Percentiles rank a stretch among this genome's conserved stretches.
Conservation (phyloP, 1,139 yeast genomes). For the Geotrichum bryndzae region DNA sequence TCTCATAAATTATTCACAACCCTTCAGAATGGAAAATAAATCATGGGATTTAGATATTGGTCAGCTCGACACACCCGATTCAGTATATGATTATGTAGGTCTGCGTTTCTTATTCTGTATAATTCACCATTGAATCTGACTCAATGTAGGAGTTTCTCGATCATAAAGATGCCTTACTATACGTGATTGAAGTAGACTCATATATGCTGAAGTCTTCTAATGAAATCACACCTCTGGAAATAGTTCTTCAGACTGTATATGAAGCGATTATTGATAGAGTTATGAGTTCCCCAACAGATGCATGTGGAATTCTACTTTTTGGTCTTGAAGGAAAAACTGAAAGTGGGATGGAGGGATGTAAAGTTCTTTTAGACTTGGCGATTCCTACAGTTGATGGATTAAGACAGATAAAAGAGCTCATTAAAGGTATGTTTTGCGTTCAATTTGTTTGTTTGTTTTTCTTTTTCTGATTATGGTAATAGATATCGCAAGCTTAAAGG, state of each 20-base stretch:
- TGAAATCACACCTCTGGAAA: conserved; percentile 15
- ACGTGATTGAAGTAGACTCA: conserved; percentile 34
- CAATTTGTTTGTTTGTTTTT: neutral
- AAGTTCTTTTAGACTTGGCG: conserved; percentile 29
- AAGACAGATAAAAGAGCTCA: conserved; percentile 25
- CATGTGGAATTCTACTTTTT: conserved; percentile 34
- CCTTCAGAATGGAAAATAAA: neutral
- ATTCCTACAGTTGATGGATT: conserved; percentile 31
- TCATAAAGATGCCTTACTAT: conserved; percentile 34
- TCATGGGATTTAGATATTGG: conserved; percentile 5
- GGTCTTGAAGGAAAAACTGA: conserved; percentile 25
- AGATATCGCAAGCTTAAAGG: neutral
- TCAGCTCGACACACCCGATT: conserved; percentile 4
- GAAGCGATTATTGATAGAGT: conserved; percentile 31
- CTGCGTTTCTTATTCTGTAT: neutral
- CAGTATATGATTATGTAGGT: conserved; percentile 4
- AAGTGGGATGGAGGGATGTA: conserved; percentile 19
- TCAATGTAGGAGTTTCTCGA: conserved; percentile 24
- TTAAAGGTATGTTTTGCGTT: conserved; percentile 21
- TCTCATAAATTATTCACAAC: neutral
- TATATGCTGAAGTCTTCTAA: conserved; percentile 27
- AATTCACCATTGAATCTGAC: neutral
- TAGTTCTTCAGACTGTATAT: conserved; percentile 32
- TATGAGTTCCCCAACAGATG: conserved; percentile 29
- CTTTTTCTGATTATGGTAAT: neutral